Evolutionary conservation across 2,329 filamentous ascomycete species (phyloP), one percentile per base, ranked within the genome.

Genomic region (Aspergillus sp.): DNA sequence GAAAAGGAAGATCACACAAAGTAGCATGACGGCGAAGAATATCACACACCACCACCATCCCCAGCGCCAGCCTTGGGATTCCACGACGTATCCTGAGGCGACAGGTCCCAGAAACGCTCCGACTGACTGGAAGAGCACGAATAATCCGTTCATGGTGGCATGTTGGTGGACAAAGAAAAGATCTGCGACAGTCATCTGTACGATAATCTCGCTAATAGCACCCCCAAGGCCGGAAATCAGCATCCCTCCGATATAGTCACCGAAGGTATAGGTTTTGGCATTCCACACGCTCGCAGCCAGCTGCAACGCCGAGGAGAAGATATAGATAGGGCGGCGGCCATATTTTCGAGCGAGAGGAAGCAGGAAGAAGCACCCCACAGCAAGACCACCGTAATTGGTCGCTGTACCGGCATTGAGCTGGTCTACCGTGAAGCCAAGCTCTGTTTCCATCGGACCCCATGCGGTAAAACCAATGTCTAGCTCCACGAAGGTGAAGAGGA

Each of bases 131-230:
- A 72, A 68, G 70, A 73, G 79, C 58, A 80, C 69, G 60, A 81
- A 85, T 10, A 81, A 73, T 0, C 70, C 72, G 60, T 84, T 85
- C 77, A 81, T 79, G 2, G 73, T 68, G 0, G 78, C 81, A 19
- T 78, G 74, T 56, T 83, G 72, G 54, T 83, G 81, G 4, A 82
- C 74, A 59, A 83, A 83, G 68, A 79, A 83, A 47, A 84, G 56
- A 63, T 83, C 80, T 10, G 76, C 75, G 10, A 82, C 75, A 0
- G 80, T 82, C 69, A 82, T 79, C 57, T 82, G 79, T 0, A 82
- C 76, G 25, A 82, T 69, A 0, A 73, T 72, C 65, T 83, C 81
- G 28, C 70, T 71, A 0, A 81, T 59, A 5, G 80, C 78, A 3
- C 81, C 82, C 3, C 76, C 68, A 19, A 81, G 70, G 38, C 82